phyloP scores from a whole-genome alignment of 2,329 filamentous ascomycete genomes.

The Zymoseptoria brevis region DNA sequence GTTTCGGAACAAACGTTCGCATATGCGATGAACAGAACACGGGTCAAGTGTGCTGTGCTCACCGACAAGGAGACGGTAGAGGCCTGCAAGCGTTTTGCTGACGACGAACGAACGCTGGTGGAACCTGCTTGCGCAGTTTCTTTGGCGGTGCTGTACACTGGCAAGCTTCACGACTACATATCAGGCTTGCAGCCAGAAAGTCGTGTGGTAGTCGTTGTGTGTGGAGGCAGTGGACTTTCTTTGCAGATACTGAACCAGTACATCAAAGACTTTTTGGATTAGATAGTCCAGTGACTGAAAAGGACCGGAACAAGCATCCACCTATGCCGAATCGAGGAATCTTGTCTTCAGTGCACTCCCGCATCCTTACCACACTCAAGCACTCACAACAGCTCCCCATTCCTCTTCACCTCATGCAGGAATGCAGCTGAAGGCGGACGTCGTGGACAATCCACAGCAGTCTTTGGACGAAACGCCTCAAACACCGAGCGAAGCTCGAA shows the following conservation, averaged over 20 bases:
- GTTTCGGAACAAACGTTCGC: slow-evolving; percentile 62
- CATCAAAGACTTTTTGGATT: slow-evolving; percentile 32
- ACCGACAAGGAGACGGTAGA: slow-evolving; percentile 71
- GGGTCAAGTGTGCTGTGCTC: slow-evolving; percentile 55
- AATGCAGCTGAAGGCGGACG: not conserved
- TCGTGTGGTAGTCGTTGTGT: slow-evolving; percentile 70
- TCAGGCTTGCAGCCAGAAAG: slow-evolving; percentile 51
- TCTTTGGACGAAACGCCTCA: not conserved
- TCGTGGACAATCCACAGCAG: not conserved
- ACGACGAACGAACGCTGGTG: slow-evolving; percentile 74
- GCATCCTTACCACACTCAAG: too few relatives aligned
- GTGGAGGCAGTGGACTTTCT: slow-evolving; percentile 53
- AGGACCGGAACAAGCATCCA: not conserved
- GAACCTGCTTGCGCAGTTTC: slow-evolving; percentile 75
- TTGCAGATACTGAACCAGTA: slow-evolving; percentile 44
- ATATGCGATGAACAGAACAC: slow-evolving; percentile 42
- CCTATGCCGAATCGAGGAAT: not conserved
- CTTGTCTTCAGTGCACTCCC: not conserved
- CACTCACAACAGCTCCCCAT: not conserved
- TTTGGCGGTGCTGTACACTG: slow-evolving; percentile 30
- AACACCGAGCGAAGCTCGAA: not conserved
- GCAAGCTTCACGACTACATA: slow-evolving; percentile 60
- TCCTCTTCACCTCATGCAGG: not conserved
- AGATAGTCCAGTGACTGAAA: not conserved
- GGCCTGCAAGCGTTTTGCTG: slow-evolving; percentile 68